A percentile compares a stretch with the other conserved stretches of the same genome.
phyloP scores from a whole-genome alignment of 2,329 filamentous ascomycete genomes.

The Ceratocystis harringtonii region DNA sequence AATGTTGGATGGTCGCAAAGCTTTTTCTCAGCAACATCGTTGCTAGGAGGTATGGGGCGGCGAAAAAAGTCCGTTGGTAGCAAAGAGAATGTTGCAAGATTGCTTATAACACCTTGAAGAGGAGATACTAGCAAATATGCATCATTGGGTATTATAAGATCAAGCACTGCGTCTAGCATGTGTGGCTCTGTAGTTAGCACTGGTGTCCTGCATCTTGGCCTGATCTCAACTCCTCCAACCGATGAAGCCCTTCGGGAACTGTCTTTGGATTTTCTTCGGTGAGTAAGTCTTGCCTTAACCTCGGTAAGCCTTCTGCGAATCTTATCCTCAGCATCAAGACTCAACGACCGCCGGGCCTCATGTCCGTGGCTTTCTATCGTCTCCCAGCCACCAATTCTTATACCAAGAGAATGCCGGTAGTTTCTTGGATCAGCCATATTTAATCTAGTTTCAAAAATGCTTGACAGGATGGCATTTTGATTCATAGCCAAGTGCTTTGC shows the following conservation, averaged over 20 bases:
- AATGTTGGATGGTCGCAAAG: slow-evolving; percentile 46
- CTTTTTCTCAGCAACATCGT: slow-evolving; percentile 34
- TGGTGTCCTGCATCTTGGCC: not conserved
- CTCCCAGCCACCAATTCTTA: slow-evolving; percentile 38
- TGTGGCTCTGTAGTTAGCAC: not conserved
- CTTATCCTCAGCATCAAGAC: slow-evolving; percentile 33
- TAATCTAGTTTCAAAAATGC: slow-evolving; percentile 24
- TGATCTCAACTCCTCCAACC: not conserved
- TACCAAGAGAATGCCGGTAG: slow-evolving; percentile 24
- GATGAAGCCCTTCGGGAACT: not conserved
- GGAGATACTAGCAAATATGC: slow-evolving; percentile 56
- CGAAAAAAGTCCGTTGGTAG: not conserved
- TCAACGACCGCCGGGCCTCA: slow-evolving; percentile 26
- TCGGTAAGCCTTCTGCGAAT: slow-evolving; percentile 35
- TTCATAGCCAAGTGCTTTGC: slow-evolving; percentile 53
- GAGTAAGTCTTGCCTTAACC: slow-evolving; percentile 26
- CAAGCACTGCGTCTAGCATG: slow-evolving; percentile 20
- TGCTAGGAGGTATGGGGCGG: not conserved
- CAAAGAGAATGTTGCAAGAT: slow-evolving; percentile 47
- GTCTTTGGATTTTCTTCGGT: slow-evolving; percentile 7
- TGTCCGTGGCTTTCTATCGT: slow-evolving; percentile 28
- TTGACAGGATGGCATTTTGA: slow-evolving; percentile 36
- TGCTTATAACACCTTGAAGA: slow-evolving; percentile 43
- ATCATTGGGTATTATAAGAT: slow-evolving; percentile 27
- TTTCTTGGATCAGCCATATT: slow-evolving; percentile 21